Base-by-base conservation (phyloP, 1,139 yeast genomes). In the Hyphopichia pseudoburtonii region DNA sequence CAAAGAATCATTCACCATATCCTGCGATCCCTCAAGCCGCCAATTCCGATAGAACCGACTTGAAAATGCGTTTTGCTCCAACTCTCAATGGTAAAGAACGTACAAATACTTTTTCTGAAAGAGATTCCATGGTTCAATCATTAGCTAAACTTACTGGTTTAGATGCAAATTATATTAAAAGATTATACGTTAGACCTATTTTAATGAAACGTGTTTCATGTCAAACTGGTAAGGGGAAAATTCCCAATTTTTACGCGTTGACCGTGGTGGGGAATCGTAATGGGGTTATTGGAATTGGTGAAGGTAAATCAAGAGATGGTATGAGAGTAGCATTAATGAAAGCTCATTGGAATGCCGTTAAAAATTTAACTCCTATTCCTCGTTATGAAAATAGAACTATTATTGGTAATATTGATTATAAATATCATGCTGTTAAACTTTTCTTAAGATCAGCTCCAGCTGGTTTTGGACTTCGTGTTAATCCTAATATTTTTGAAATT, bases 241-340 rank as follows among this genome's bases (percentile, higher is more conserved):
- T 88, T 48, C 81, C 85, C 34, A 81, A 89, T 33, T 85, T 82
- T 60, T 92, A 87, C 60, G 86, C 90, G 1, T 64, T 92, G 53
- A 94, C 90, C 8, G 87, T 90, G 29, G 96, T 86, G 7, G 99
- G 99, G 33, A 96, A 94, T 62, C 77, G 82, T 42, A 84, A 86
- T 47, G 99, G 99, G 45, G 86, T 89, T 82, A 72, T 90, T 44
- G 98, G 98, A 32, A 70, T 90, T 35, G 99, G 98, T 38, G 96
- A 89, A 62, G 99, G 98, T 42, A 87, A 87, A 56, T 90, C 92
- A 41, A 73, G 89, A 51, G 83, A 80, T 44, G 89, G 86, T 43
- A 79, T 85, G 65, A 70, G 86, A 40, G 76, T 78, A 38, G 96
- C 98, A 2, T 76, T 85, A 26, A 70, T 80, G 32, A 87, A 88